A percentile compares a stretch with the other conserved stretches of the same genome.
These are phyloP conservation scores for Purpureocillium lavendulum DNA, from an alignment of 2,329 filamentous ascomycete genomes.

Conservation along the genomic window DNA sequence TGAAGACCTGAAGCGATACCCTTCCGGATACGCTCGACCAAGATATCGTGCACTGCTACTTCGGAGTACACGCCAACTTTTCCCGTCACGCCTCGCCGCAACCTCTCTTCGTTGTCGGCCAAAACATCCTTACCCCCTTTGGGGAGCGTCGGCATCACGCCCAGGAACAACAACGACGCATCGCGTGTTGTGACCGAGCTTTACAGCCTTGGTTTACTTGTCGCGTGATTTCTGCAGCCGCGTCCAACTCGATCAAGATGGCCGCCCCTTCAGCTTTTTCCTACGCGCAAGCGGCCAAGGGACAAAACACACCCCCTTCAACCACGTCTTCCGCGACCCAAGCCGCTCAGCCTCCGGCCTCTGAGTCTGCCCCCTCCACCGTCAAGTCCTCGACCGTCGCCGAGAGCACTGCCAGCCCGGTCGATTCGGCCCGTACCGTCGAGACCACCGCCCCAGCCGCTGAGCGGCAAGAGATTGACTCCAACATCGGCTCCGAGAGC, in stretches of 20 bases:
- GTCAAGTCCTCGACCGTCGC: slow-evolving; percentile 14
- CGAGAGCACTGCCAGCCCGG: slow-evolving; percentile 16
- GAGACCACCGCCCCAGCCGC: slow-evolving; percentile 12
- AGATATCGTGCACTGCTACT: no score
- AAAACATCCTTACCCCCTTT: slow-evolving; percentile 6
- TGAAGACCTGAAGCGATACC: background rate
- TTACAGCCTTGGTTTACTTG: slow-evolving; percentile 10
- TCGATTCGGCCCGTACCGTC: slow-evolving; percentile 12
- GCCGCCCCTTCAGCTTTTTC: slow-evolving; percentile 62
- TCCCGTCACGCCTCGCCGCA: background rate
- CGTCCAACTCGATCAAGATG: slow-evolving; percentile 31
- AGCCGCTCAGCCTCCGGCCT: slow-evolving; percentile 14
- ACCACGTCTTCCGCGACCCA: slow-evolving; percentile 15
- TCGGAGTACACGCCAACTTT: no score
- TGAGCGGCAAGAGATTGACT: slow-evolving; percentile 26
- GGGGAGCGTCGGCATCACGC: slow-evolving; percentile 10
- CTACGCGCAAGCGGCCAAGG: slow-evolving; percentile 92
- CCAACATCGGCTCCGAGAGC: slow-evolving; percentile 26
- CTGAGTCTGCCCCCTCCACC: slow-evolving; percentile 19
- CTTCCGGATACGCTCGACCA: no score
- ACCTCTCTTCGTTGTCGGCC: slow-evolving; percentile 1
- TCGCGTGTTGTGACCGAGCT: slow-evolving; percentile 11
- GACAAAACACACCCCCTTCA: slow-evolving; percentile 42
- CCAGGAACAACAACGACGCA: slow-evolving; percentile 6
- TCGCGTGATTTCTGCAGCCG: slow-evolving; percentile 19